phyloP scores from a whole-genome alignment of 2,329 filamentous ascomycete genomes.

The Microdochium nivale region DNA sequence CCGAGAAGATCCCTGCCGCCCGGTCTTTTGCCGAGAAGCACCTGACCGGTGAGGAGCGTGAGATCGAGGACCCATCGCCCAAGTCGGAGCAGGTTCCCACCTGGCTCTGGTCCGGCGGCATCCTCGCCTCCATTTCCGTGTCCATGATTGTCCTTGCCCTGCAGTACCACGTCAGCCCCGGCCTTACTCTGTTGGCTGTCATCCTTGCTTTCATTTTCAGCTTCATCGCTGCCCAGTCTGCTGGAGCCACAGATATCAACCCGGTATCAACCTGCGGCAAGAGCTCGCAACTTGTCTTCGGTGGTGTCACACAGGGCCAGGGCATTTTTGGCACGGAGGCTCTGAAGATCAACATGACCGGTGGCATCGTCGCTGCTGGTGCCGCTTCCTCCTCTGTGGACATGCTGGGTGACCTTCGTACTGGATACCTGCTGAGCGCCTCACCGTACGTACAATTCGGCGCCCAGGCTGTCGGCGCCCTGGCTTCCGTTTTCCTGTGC shows the following conservation, averaged over 20 bases:
- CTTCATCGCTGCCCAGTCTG: slow-evolving; percentile 7
- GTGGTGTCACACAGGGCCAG: slow-evolving; percentile 37
- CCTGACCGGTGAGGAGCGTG: slow-evolving; percentile 6
- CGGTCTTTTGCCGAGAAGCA: slow-evolving; percentile 8
- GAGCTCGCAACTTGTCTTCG: slow-evolving; percentile 41
- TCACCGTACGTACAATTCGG: slow-evolving; percentile 24
- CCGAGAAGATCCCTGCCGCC: slow-evolving; percentile 8
- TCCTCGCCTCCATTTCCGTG: slow-evolving; percentile 38
- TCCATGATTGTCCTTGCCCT: slow-evolving; percentile 41
- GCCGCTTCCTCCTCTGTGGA: slow-evolving; percentile 16
- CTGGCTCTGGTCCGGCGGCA: slow-evolving; percentile 42
- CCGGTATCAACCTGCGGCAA: slow-evolving; percentile 41
- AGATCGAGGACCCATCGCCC: slow-evolving; percentile 28
- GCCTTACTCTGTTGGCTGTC: slow-evolving; percentile 45
- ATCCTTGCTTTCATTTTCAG: slow-evolving; percentile 47
- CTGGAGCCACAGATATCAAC: slow-evolving; percentile 37
- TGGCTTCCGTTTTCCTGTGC: background rate
- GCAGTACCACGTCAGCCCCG: slow-evolving; percentile 47
- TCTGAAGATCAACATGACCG: slow-evolving; percentile 40
- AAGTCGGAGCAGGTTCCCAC: slow-evolving; percentile 38
- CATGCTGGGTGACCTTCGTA: slow-evolving; percentile 38
- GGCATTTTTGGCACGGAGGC: slow-evolving; percentile 29
- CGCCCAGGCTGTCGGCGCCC: background rate
- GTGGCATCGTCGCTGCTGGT: slow-evolving; percentile 22
- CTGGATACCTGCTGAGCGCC: slow-evolving; percentile 40